Evolutionary conservation across 345 rosid species (phyloP), one percentile per base, ranked within the genome.

Genomic region (Linum trigynum): DNA sequence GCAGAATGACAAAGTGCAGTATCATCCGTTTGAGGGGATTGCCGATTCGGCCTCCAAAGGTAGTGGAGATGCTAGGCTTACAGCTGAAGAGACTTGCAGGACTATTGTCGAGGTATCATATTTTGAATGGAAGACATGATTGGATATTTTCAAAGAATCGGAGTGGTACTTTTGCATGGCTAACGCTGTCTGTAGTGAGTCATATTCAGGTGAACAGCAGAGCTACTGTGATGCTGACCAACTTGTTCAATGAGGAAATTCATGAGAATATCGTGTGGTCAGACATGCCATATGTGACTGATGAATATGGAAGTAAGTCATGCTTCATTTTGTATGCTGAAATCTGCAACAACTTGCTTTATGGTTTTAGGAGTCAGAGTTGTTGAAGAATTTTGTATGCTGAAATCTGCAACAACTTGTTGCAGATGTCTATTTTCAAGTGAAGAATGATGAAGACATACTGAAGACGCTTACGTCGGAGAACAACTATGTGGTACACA

Each of bases 1-100:
- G 74, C 76, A 69, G 74, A 85, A 77, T 61, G 84, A 77, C 17
- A 74, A 70, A 72, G 40, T 74, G 2, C 72, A 65, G 32, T 90
- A 88, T 72, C 97, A 94, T 78, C 97, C 97, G 1, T 88, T 79
- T 65, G 99, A 94, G 84, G 96, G 88, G 23, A 77, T 94, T 53
- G 81, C 78, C 9, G 85, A 78, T 60, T 73, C 83, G 17, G 68
- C 67, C 2, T 79, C 85, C 16, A 72, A 71, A 53, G 80, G 61
- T 56, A 58, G 63, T 36, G 81, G 64, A 62, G 88, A 80, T 43
- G 83, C 82, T 16, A 75, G 72, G 68, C 97, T 86, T 64, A 75
- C 96, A 1, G 74, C 86, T 66, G 83, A 88, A 43, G 97, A 94
- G 83, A 86, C 83, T 58, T 72, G 85, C 55, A 81, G 96, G 83